phyloP scores from a whole-genome alignment of 129 eudicot species.

The Flaveria ramosissima region DNA sequence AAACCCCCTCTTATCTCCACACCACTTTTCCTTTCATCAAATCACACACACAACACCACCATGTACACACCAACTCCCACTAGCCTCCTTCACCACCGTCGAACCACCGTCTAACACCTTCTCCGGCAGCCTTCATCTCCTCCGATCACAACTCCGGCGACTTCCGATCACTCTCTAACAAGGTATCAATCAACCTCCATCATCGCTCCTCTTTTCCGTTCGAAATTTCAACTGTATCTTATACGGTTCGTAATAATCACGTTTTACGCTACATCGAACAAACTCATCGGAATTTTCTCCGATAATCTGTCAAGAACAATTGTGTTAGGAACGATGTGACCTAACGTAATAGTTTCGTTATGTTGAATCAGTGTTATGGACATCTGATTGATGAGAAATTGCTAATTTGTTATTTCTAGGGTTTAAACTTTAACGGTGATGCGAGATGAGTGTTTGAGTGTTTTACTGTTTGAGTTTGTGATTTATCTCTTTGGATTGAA shows the following conservation, averaged over 20 bases:
- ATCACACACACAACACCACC: not conserved
- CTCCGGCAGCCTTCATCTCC: not conserved
- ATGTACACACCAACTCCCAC: constrained; percentile 3
- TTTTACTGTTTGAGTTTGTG: not conserved
- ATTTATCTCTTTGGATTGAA: not conserved
- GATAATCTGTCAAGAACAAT: not conserved
- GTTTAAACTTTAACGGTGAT: not conserved
- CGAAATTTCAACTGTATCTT: not conserved
- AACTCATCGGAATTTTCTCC: not conserved
- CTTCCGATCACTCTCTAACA: not conserved
- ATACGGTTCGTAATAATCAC: not conserved
- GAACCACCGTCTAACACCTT: not conserved
- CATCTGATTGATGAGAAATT: no score
- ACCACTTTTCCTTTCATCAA: not conserved
- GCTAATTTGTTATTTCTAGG: not conserved
- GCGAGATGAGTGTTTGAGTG: not conserved
- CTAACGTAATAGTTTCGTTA: not conserved
- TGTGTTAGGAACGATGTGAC: not conserved
- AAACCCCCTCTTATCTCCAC: constrained; percentile 9
- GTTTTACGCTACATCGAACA: constrained; percentile 6
- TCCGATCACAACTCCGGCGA: not conserved
- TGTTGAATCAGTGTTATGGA: not conserved
- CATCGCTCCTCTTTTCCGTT: not conserved
- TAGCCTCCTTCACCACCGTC: not conserved
- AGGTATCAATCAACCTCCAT: constrained; percentile 6